Percentiles rank a stretch among this genome's conserved stretches.
Conservation (phyloP, 345 rosid species). For the Eutrema heterophyllum region DNA sequence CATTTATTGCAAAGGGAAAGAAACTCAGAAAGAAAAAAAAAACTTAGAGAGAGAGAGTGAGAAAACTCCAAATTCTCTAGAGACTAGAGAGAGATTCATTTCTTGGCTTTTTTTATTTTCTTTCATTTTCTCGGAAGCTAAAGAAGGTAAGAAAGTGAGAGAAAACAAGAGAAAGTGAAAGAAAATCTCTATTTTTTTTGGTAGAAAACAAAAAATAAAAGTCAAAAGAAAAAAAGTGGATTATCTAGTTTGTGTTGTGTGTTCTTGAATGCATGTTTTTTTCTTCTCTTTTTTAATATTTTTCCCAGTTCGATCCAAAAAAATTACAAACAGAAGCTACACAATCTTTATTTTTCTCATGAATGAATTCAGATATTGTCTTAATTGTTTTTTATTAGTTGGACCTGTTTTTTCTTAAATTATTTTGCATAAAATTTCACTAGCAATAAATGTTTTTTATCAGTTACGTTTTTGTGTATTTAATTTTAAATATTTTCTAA, state of each 20-base stretch:
- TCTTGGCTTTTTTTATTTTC: not conserved
- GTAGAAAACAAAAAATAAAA: not conserved
- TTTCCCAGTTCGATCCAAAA: not conserved
- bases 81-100: constrained; percentile 15
- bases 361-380: constrained; percentile 29
- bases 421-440: not conserved
- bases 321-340: not conserved
- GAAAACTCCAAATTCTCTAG: constrained; percentile 23
- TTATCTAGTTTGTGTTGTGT: constrained; percentile 16
- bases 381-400: constrained; percentile 8
- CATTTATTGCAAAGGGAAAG: constrained; percentile 41
- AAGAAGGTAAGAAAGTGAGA: constrained; percentile 19
- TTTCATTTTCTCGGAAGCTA: constrained; percentile 19
- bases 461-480: constrained; percentile 29
- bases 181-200: constrained; percentile 12
- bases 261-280: not conserved
- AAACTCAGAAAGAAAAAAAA: constrained; percentile 5
- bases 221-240: not conserved
- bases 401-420: constrained; percentile 7
- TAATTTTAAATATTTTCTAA: constrained; percentile 7
- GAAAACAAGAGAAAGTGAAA: constrained; percentile 5
- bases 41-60: constrained; percentile 1
- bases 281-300: not conserved
- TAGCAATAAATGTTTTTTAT: constrained; percentile 26
- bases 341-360: constrained; percentile 14